Conservation (phyloP, 1,284 basidiomycete species). For the Peniophora sp. region DNA sequence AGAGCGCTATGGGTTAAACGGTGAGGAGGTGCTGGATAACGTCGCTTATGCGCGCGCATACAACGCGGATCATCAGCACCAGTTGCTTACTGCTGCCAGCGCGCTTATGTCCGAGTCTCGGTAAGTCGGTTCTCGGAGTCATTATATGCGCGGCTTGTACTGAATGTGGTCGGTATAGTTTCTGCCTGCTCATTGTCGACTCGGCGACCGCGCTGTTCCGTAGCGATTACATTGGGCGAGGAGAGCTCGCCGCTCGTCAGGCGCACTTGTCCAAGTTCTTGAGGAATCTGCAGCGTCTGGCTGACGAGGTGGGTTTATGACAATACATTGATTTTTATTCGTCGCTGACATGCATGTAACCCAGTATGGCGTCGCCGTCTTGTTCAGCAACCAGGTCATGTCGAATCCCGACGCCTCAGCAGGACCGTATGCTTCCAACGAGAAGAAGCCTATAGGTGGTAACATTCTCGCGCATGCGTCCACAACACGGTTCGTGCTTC, state of each 20-base stretch:
- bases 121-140: slow-evolving; percentile 42
- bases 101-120: slow-evolving; percentile 97
- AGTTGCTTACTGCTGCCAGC: slow-evolving; percentile 85
- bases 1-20: slow-evolving; percentile 91
- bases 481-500: slow-evolving; percentile 65
- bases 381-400: slow-evolving; percentile 98
- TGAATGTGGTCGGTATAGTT: slow-evolving; percentile 42
- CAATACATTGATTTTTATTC: background rate
- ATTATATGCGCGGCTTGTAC: background rate
- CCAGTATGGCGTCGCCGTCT: slow-evolving; percentile 95
- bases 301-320: slow-evolving; percentile 73
- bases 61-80: slow-evolving; percentile 96
- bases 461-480: slow-evolving; percentile 97
- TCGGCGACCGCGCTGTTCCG: slow-evolving; percentile 95
- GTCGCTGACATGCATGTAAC: slow-evolving; percentile 10
- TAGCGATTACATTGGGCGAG: slow-evolving; percentile 93
- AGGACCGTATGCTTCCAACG: slow-evolving; percentile 80
- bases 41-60: slow-evolving; percentile 98
- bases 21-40: slow-evolving; percentile 97
- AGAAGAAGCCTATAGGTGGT: slow-evolving; percentile 97
- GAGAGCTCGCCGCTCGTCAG: slow-evolving; percentile 92
- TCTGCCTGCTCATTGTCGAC: slow-evolving; percentile 94
- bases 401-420: slow-evolving; percentile 94
- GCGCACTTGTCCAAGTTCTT: slow-evolving; percentile 97
- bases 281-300: slow-evolving; percentile 85